phyloP scores from a whole-genome alignment of 345 rosid genomes.

The Hevea brasiliensis region DNA sequence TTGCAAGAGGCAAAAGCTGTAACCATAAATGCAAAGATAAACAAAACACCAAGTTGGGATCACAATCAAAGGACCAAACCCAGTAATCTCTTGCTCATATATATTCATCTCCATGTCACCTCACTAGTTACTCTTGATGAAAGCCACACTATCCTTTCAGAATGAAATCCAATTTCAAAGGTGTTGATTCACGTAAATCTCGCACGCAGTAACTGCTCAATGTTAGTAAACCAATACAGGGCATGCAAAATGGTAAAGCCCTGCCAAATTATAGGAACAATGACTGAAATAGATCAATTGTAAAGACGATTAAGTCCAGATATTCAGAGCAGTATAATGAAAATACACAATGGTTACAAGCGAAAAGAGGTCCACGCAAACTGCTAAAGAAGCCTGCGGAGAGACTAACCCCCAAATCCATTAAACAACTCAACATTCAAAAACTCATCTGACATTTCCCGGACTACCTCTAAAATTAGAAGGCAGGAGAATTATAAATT shows the following conservation, averaged over 20 bases:
- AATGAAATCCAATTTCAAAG: background rate
- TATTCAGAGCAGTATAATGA: background rate
- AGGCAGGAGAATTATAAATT: background rate
- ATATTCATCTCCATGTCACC: background rate
- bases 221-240: background rate
- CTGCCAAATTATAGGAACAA: background rate
- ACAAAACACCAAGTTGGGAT: background rate
- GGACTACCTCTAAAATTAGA: background rate
- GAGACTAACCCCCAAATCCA: background rate
- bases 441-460: background rate
- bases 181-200: background rate
- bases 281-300: background rate
- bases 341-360: background rate
- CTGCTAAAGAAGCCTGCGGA: background rate
- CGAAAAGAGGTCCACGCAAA: conserved; percentile 1
- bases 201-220: background rate
- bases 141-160: background rate
- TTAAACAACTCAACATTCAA: background rate
- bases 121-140: background rate
- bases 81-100: background rate
- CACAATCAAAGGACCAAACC: background rate
- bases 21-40: background rate
- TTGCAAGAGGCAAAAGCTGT: background rate
- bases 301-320: background rate
- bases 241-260: background rate